These are phyloP conservation scores for Suhomyces chickasaworum DNA, from an alignment of 1,139 yeast genomes.

Conservation along the genomic window DNA sequence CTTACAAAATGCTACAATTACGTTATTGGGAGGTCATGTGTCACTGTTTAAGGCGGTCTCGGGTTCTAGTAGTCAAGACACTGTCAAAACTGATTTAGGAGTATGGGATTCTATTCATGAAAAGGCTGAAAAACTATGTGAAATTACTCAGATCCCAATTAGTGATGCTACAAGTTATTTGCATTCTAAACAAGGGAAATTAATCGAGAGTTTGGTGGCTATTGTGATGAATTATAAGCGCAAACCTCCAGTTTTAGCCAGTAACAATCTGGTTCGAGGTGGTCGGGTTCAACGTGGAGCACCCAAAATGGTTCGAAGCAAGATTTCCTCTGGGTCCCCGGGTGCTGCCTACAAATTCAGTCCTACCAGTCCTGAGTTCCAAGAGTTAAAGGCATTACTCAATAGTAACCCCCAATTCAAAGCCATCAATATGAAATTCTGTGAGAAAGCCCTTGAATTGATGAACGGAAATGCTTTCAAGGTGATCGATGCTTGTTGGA, in stretches of 20 bases:
- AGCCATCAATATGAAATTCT: slow-evolving; percentile 28
- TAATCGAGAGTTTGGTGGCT: slow-evolving; percentile 30
- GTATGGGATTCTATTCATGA: slow-evolving; percentile 15
- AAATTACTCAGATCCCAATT: slow-evolving; percentile 11
- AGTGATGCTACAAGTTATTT: slow-evolving; percentile 15
- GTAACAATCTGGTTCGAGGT: slow-evolving; percentile 13
- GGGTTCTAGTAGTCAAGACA: neutral
- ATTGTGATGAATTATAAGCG: slow-evolving; percentile 25
- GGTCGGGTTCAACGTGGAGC: slow-evolving; percentile 30
- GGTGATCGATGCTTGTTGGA: slow-evolving; percentile 30
- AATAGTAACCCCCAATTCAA: slow-evolving; percentile 21
- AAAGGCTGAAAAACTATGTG: slow-evolving; percentile 12
- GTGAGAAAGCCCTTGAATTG: slow-evolving; percentile 37
- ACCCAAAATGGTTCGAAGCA: neutral
- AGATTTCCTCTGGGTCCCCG: neutral
- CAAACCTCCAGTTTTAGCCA: neutral
- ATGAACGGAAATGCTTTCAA: slow-evolving; percentile 42
- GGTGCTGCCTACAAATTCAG: slow-evolving; percentile 8
- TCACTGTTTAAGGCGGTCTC: neutral
- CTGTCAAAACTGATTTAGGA: neutral
- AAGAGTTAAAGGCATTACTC: slow-evolving; percentile 25
- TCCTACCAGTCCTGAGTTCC: slow-evolving; percentile 19
- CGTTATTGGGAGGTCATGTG: slow-evolving; percentile 15
- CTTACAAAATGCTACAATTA: slow-evolving; percentile 19
- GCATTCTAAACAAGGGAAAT: slow-evolving; percentile 23